Base-by-base conservation (phyloP, 2,329 filamentous ascomycete genomes). In the Fusarium goolgardi region DNA sequence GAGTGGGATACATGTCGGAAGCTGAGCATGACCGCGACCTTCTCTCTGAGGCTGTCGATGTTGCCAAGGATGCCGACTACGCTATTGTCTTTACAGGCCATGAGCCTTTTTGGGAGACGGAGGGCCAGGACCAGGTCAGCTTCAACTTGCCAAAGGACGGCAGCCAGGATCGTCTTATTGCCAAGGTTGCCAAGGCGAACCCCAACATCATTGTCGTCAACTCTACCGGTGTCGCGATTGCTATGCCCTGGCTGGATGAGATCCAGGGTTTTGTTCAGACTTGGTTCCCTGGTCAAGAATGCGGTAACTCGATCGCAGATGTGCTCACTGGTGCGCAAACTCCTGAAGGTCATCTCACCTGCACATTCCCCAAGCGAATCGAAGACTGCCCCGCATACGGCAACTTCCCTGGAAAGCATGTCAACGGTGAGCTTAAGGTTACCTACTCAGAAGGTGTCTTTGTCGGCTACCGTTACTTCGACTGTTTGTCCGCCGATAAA, bases 251-350 rank as follows among this genome's bases (percentile, higher is more conserved):
- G 86, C 75, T 83, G 4, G 74, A 79, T 39, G 73, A 82, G 35
- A 81, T 90, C 20, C 86, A 86, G n/a, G 88, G 85, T 27, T 84
- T 91, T 39, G 71, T 90, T 6, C 88, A 85, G 73, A 84, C 86
- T n/a, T 91, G 89, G 88, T 91, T 90, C 72, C 86, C 88, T 57
- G 89, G 90, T 7, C 89, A 91, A 71, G 90, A 91, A 77, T 85
- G 85, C 37, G 90, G 89, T 5, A 90, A 91, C 70, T 87, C 88
- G 3, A 87, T 91, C 62, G 88, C 87, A 6, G 89, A 91, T 70
- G 85, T 91, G 3, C 79, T 91, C 18, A 88, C 89, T 50, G 90
- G 89, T 46, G 82, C 85, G 44, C 82, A 87, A 53, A 91, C 88
- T 69, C 89, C 90, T 3, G 87, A 86, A 62, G 89, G 86, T 3